These are phyloP conservation scores for Pinus albicaulis DNA, from an alignment of 75 land plant genomes.

Conservation along the genomic window DNA sequence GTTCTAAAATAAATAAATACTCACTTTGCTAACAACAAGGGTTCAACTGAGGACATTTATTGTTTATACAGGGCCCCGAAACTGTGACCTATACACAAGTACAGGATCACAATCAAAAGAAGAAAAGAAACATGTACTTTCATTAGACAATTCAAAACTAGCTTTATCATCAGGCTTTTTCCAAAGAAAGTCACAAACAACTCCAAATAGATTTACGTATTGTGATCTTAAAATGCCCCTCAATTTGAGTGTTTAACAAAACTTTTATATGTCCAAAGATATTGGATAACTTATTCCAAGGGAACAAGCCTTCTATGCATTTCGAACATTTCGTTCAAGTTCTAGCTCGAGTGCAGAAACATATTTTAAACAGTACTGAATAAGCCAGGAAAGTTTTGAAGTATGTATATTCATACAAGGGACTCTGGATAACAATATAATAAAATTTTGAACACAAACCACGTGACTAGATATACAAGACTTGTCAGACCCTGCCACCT, in stretches of 20 bases:
- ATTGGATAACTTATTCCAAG: neutral
- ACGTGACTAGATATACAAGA: neutral
- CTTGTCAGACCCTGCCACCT: neutral
- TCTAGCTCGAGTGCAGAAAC: neutral
- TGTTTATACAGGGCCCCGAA: neutral
- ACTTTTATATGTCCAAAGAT: neutral
- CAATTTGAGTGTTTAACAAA: neutral
- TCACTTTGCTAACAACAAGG: neutral
- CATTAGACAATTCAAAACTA: neutral
- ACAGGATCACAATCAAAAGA: neutral
- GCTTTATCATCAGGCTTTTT: neutral
- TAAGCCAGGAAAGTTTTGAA: neutral
- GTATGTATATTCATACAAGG: neutral
- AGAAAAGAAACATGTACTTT: neutral
- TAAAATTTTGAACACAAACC: neutral
- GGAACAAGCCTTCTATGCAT: neutral
- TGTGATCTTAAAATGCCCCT: neutral
- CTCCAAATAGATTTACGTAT: neutral
- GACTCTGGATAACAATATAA: too few relatives aligned
- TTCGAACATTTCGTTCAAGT: neutral
- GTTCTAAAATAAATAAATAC: neutral
- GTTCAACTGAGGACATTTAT: neutral
- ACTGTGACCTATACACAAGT: neutral
- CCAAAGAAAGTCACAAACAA: neutral
- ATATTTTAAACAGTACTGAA: neutral